These are phyloP conservation scores for Solidago caesia DNA, from an alignment of 129 eudicot genomes.

Conservation along the genomic window DNA sequence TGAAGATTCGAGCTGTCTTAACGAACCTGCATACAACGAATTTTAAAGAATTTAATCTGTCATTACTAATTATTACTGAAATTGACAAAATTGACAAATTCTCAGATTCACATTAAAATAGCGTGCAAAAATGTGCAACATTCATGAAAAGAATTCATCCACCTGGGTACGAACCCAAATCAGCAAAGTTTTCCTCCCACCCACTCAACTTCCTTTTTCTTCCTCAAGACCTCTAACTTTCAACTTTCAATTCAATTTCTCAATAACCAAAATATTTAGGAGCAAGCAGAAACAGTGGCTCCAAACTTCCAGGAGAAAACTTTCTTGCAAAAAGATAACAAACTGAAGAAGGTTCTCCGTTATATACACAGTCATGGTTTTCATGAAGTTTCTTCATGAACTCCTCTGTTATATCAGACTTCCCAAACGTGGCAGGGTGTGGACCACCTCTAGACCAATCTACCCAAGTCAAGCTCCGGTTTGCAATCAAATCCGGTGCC, in stretches of 20 bases:
- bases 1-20: background rate
- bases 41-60: background rate
- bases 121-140: background rate
- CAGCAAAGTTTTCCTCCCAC: conserved; percentile 8
- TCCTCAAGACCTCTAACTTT: background rate
- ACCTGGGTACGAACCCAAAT: background rate
- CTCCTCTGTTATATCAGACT: conserved; percentile 42
- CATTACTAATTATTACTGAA: background rate
- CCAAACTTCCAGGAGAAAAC: conserved; percentile 70
- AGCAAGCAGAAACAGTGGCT: conserved; percentile 51
- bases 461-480: conserved; percentile 60
- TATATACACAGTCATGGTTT: conserved; percentile 48
- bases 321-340: conserved; percentile 77
- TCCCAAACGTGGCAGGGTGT: conserved; percentile 68
- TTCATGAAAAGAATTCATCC: background rate
- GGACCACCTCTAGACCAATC: conserved; percentile 82
- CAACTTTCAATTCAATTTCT: conserved; percentile 14
- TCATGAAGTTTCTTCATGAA: conserved; percentile 34
- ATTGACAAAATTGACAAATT: too few species aligned
- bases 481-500: conserved; percentile 46
- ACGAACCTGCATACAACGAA: background rate
- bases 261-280: conserved; percentile 56
- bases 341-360: conserved; percentile 40
- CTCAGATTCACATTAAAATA: background rate
- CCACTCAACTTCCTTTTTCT: background rate